Evolutionary conservation across 73 alveolate genomes (phyloP).

Genomic region (Uronychia binucleata): DNA sequence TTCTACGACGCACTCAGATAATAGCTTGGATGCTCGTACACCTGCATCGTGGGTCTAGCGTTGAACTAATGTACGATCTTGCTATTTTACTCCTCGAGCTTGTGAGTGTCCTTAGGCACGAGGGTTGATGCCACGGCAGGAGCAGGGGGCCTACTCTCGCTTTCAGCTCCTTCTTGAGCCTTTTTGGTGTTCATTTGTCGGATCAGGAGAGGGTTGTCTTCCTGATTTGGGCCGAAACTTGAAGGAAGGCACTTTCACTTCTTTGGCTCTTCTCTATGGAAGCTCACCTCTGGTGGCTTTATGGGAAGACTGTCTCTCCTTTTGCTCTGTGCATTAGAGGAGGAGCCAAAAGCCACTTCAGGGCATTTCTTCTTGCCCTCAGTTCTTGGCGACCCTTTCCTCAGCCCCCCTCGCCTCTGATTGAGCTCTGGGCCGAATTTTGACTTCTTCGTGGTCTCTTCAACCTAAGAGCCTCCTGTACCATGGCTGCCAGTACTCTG

Average conservation of each 20-base stretch:
- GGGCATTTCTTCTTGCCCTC: neutral
- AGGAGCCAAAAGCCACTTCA: neutral
- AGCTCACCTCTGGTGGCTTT: neutral
- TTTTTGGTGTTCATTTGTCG: neutral
- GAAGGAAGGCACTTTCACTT: neutral
- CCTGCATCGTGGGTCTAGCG: neutral
- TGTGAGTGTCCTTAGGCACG: neutral
- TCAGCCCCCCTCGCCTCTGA: neutral
- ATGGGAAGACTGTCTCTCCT: constrained; percentile 3
- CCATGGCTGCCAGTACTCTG: neutral
- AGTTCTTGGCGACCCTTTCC: too few relatives aligned
- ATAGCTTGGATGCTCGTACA: neutral
- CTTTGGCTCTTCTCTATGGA: neutral
- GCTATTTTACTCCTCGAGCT: neutral
- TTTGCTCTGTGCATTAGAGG: neutral
- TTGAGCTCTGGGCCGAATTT: neutral
- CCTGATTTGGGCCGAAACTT: neutral
- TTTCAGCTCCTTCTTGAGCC: neutral
- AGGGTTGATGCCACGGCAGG: neutral
- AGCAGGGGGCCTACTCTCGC: neutral
- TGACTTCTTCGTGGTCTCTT: neutral
- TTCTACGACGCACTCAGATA: neutral
- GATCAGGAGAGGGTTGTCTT: neutral
- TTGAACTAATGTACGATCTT: neutral
- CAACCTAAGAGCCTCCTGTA: neutral